A percentile compares a stretch with the other conserved stretches of the same genome.
Evolutionary conservation across 495 filamentous ascomycete species (phyloP).

Genomic region (Saxophila tyrrhenica): DNA sequence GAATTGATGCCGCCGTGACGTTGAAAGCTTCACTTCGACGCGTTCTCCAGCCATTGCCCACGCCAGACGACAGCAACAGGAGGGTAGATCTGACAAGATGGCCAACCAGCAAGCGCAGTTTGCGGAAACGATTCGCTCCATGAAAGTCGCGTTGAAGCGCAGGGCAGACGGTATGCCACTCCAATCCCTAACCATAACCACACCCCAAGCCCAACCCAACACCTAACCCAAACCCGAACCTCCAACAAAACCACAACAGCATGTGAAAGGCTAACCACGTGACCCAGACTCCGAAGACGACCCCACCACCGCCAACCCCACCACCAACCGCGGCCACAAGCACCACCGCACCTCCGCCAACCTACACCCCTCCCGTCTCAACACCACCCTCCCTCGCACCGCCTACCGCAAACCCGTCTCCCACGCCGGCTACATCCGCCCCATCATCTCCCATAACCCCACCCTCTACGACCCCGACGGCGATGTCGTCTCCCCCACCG

Average conservation of each 20-base stretch:
- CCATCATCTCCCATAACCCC: slow-evolving; percentile 70
- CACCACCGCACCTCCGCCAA: slow-evolving; percentile 71
- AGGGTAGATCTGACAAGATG: too few relatives aligned
- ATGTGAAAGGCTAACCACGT: not conserved
- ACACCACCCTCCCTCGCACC: slow-evolving; percentile 54
- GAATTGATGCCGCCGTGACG: too few relatives aligned
- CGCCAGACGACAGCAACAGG: too few relatives aligned
- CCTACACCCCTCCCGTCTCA: slow-evolving; percentile 64
- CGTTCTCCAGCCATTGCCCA: too few relatives aligned
- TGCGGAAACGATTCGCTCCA: slow-evolving; percentile 59
- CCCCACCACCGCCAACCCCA: slow-evolving; percentile 46
- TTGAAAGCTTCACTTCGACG: too few relatives aligned
- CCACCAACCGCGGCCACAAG: slow-evolving; percentile 86
- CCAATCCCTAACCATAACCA: slow-evolving; percentile 13
- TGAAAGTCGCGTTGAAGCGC: slow-evolving; percentile 54
- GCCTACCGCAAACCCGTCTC: slow-evolving; percentile 81
- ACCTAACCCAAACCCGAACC: slow-evolving; percentile 37
- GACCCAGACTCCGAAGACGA: slow-evolving; percentile 62
- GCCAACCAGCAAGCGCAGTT: slow-evolving; percentile 58
- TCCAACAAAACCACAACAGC: slow-evolving; percentile 17
- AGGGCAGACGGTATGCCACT: slow-evolving; percentile 24
- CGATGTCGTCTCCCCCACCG: slow-evolving; percentile 64
- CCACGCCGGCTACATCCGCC: slow-evolving; percentile 71
- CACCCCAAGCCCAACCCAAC: slow-evolving; percentile 8
- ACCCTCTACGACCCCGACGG: slow-evolving; percentile 72